Evolutionary conservation across 1,139 yeast species (phyloP).

Genomic region (Suhomyces atakaporum): DNA sequence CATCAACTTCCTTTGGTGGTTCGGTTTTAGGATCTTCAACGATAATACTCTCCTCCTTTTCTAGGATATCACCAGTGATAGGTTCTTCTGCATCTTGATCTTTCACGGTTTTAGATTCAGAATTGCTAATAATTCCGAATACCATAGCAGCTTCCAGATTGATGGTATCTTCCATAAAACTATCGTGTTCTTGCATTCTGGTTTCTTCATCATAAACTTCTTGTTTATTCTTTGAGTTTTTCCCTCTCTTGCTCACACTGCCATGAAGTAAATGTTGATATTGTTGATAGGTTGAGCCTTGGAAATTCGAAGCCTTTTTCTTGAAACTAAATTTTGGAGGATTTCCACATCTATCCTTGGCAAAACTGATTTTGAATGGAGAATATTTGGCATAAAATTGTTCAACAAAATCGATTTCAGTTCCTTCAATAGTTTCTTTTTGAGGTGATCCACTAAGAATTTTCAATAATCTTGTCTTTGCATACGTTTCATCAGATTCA

Average conservation of each 20-base stretch:
- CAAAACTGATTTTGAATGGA: slow-evolving; percentile 56
- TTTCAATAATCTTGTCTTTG: slow-evolving; percentile 12
- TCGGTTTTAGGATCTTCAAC: slow-evolving; percentile 1
- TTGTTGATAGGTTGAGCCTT: slow-evolving; percentile 19
- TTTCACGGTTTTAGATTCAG: slow-evolving; percentile 15
- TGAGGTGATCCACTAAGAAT: slow-evolving; percentile 4
- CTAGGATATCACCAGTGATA: neutral
- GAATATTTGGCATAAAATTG: slow-evolving; percentile 24
- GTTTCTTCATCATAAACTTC: slow-evolving; percentile 16
- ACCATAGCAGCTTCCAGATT: slow-evolving; percentile 50
- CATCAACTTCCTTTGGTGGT: slow-evolving; percentile 9
- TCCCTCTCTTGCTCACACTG: slow-evolving; percentile 12
- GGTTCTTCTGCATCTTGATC: slow-evolving; percentile 6
- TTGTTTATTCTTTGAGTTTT: slow-evolving; percentile 2
- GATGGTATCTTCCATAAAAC: slow-evolving; percentile 27
- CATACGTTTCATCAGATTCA: slow-evolving; percentile 13
- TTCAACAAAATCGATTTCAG: slow-evolving; percentile 5
- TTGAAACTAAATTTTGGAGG: slow-evolving; percentile 48
- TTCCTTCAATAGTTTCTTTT: slow-evolving; percentile 6
- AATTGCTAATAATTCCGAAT: slow-evolving; percentile 43
- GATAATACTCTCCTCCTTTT: neutral
- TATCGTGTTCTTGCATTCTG: slow-evolving; percentile 14
- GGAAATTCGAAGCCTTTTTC: slow-evolving; percentile 25
- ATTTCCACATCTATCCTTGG: slow-evolving; percentile 51
- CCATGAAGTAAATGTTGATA: slow-evolving; percentile 20